These are phyloP conservation scores for Colletotrichum limetticola DNA, from an alignment of 2,329 filamentous ascomycete species.

Conservation along the genomic window DNA sequence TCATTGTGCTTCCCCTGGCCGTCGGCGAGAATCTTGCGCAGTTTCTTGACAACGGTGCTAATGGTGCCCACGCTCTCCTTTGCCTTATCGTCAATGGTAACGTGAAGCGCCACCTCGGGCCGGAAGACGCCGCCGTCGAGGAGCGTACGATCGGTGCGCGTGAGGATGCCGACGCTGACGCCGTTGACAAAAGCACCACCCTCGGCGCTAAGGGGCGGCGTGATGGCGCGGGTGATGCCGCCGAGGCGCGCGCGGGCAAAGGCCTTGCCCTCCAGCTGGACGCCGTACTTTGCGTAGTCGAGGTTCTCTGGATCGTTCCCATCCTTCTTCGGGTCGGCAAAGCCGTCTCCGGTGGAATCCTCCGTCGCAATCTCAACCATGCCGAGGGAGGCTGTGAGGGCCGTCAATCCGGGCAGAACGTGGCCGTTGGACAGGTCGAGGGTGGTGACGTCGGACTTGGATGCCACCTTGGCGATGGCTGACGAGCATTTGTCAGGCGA, in stretches of 20 bases:
- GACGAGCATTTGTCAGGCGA: slow-evolving; percentile 23
- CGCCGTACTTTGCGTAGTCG: slow-evolving; percentile 52
- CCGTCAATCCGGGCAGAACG: slow-evolving; percentile 60
- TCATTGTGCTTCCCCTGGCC: slow-evolving; percentile 47
- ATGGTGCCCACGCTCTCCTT: slow-evolving; percentile 41
- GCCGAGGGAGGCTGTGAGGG: slow-evolving; percentile 59
- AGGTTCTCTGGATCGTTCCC: slow-evolving; percentile 43
- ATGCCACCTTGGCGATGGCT: slow-evolving; percentile 39
- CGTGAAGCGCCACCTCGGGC: slow-evolving; percentile 55
- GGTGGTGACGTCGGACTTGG: slow-evolving; percentile 39
- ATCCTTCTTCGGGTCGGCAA: slow-evolving; percentile 42
- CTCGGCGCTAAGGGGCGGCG: slow-evolving; percentile 45
- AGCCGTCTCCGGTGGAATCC: slow-evolving; percentile 58
- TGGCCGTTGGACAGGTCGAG: slow-evolving; percentile 57
- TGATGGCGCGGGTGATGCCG: slow-evolving; percentile 55
- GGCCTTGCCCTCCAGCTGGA: slow-evolving; percentile 51
- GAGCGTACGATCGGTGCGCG: slow-evolving; percentile 48
- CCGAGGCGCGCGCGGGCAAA: slow-evolving; percentile 54
- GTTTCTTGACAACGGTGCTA: slow-evolving; percentile 42
- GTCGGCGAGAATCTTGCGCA: slow-evolving; percentile 49
- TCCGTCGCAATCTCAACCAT: slow-evolving; percentile 60
- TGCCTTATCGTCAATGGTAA: slow-evolving; percentile 48
- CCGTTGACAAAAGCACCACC: slow-evolving; percentile 47
- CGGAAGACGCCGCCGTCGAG: slow-evolving; percentile 53
- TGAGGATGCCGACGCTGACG: slow-evolving; percentile 54